Evolutionary conservation across 2,329 filamentous ascomycete species (phyloP).

Genomic region (Neodidymelliopsis sp.): DNA sequence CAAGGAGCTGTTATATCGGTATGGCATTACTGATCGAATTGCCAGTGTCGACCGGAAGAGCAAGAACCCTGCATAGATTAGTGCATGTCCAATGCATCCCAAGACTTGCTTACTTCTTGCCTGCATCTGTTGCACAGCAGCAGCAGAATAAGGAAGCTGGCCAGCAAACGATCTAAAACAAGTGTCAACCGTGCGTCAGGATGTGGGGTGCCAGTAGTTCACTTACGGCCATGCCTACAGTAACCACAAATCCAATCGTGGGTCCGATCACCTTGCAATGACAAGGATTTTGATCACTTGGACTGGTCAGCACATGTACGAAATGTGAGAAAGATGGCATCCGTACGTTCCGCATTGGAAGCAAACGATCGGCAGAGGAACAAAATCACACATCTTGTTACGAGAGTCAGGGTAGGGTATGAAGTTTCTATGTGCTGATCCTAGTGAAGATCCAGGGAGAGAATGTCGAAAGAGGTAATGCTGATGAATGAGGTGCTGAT

Average conservation of each 20-base stretch:
- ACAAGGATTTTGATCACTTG: constrained; percentile 64
- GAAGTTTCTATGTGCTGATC: neutral
- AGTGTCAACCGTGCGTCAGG: constrained; percentile 18
- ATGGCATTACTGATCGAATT: constrained; percentile 60
- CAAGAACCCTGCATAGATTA: constrained; percentile 56
- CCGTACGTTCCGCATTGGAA: constrained; percentile 60
- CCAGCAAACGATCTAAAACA: constrained; percentile 60
- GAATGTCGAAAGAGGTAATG: neutral
- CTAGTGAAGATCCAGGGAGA: neutral
- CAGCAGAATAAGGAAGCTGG: constrained; percentile 64
- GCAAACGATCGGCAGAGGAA: constrained; percentile 61
- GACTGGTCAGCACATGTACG: constrained; percentile 17
- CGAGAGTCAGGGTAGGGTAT: neutral
- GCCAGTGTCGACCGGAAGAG: constrained; percentile 60
- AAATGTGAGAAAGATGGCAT: neutral
- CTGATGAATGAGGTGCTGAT: neutral
- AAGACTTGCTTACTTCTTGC: constrained; percentile 57
- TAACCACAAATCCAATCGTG: constrained; percentile 60
- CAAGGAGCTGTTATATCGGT: constrained; percentile 43
- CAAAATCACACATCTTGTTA: constrained; percentile 39
- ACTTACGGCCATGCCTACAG: constrained; percentile 60
- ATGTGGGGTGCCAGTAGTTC: neutral
- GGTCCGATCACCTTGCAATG: constrained; percentile 65
- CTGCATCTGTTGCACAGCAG: constrained; percentile 62
- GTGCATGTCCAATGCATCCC: neutral